A percentile compares a stretch with the other conserved stretches of the same genome.
Evolutionary conservation across 2,329 filamentous ascomycete genomes (phyloP).

Genomic region (Aureobasidium sp.): DNA sequence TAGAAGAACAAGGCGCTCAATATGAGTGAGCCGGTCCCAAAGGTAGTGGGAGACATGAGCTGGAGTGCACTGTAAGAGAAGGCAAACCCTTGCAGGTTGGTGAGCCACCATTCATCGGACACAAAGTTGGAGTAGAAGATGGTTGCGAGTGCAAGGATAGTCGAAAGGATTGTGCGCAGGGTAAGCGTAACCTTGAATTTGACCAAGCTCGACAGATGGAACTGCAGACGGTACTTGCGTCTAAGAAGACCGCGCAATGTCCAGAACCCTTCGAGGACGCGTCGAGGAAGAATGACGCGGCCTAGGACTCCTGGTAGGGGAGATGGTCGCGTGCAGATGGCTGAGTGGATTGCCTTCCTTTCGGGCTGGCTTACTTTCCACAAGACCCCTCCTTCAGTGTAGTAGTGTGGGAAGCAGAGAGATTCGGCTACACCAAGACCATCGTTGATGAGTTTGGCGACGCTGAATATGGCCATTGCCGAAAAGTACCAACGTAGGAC

Average conservation of each 20-base stretch:
- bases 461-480: slow-evolving; percentile 67
- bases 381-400: slow-evolving; percentile 45
- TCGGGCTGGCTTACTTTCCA: slow-evolving; percentile 34
- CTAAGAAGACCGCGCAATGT: slow-evolving; percentile 40
- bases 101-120: slow-evolving; percentile 61
- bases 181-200: slow-evolving; percentile 47
- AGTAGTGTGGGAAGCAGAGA: slow-evolving; percentile 67
- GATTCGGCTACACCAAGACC: slow-evolving; percentile 56
- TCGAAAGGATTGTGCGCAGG: slow-evolving; percentile 48
- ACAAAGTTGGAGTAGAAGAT: slow-evolving; percentile 60
- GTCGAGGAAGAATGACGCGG: slow-evolving; percentile 38
- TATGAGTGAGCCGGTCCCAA: slow-evolving; percentile 71
- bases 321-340: slow-evolving; percentile 29
- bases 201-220: slow-evolving; percentile 37
- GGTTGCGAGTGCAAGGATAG: slow-evolving; percentile 48
- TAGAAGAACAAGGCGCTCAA: slow-evolving; percentile 82
- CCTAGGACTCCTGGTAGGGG: slow-evolving; percentile 48
- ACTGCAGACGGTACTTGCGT: slow-evolving; percentile 45
- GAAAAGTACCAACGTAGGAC: slow-evolving; percentile 80
- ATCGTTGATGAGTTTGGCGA: slow-evolving; percentile 69
- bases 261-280: slow-evolving; percentile 39
- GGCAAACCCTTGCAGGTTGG: slow-evolving; percentile 79
- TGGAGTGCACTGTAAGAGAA: slow-evolving; percentile 80
- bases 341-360: slow-evolving; percentile 4
- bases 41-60: slow-evolving; percentile 82